Base-by-base conservation (phyloP, 495 filamentous ascomycete species). In the Penicillium turbatum region DNA sequence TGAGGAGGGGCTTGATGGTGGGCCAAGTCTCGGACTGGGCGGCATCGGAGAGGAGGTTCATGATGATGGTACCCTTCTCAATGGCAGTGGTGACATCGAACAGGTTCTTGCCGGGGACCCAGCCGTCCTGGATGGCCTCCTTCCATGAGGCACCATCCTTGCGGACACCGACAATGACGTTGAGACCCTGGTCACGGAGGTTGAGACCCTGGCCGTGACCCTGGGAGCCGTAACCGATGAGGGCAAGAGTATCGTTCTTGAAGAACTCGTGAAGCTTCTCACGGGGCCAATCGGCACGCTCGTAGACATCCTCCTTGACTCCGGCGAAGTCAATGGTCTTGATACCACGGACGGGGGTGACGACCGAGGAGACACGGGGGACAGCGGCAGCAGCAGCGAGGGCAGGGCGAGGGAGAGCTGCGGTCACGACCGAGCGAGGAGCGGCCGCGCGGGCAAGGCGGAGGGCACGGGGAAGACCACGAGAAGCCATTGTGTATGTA, bases 231-330 rank as follows among this genome's bases (percentile, higher is more conserved):
- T 98, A 98, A 70, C 93, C 93, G 73, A 98, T 98, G 64, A 98
- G 87, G 56, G 95, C 93, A 65, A 98, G 89, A 67, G 92, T 97
- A 70, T 98, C 93, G 78, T 97, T 85, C 85, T 97, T 97, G 88
- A 98, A 97, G 84, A 89, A 98, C 42, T 96, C 89, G 86, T 96
- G 78, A 63, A 98, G 87, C 85, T 96, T 96, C 81, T 97, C 92
- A 71, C 85, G 82, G 62, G 93, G 93, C 93, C 93, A 98, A 79
- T 98, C 93, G 60, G 83, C 88, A 75, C 93, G 92, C 85, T 98
- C 93, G 66, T 90, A 96, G 66, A 98, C 95, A 46, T 83, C 82
- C 81, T 98, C 93, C 75, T 92, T 89, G 51, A 79, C 78, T 58
- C 90, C 93, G 53, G 93, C 93, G 70, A 98, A 98, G 83, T 96